Base-by-base conservation (phyloP, 768 basidiomycete genomes). In the Lentinula detonsa region DNA sequence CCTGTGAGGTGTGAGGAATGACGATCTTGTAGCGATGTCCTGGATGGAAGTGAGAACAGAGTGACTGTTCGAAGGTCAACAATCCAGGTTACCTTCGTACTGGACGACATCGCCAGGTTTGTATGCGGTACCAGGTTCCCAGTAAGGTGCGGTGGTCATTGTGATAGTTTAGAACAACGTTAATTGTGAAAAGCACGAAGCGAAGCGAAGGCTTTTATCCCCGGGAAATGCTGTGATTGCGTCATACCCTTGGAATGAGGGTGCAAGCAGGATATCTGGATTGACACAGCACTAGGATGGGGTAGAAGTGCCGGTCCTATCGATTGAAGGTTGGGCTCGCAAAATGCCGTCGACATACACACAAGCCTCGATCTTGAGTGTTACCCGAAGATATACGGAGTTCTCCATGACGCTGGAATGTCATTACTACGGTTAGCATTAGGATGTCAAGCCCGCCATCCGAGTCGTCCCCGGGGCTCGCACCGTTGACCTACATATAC, bases 1-100 rank as follows among this genome's bases (percentile, higher is more conserved):
- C 88, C 79, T 89, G 86, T 34, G 89, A 88, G 57, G 68, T 73
- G 73, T 91, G 90, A 8, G 86, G 75, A 67, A 90, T 88, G 64
- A 90, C 83, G 72, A 86, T 86, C 72, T 83, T 85, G 77, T 90
- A 91, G 45, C 71, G 73, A 63, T 72, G 69, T 43, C 82, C 87
- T 86, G 31, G 46, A 46, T 59, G 45, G 5, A 34, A 51, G 39
- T 23, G 42, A 7, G 15, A 54, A 23, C 51, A 42, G 16, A 63
- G 8, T 11, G 63, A 83, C 88, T 83, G n/a, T 10, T 21, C 5
- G 21, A 18, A 54, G 15, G 8, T 23, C 34, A 34, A 21, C 5
- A 21, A 5, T 15, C 15, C 16, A 35, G n/a, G 2, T 52, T 40
- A 37, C 53, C 55, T 66, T 87, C 64, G 67, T 75, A 90, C 49